Conservation (phyloP, 768 basidiomycete species). For the Hypholoma fasciculare region DNA sequence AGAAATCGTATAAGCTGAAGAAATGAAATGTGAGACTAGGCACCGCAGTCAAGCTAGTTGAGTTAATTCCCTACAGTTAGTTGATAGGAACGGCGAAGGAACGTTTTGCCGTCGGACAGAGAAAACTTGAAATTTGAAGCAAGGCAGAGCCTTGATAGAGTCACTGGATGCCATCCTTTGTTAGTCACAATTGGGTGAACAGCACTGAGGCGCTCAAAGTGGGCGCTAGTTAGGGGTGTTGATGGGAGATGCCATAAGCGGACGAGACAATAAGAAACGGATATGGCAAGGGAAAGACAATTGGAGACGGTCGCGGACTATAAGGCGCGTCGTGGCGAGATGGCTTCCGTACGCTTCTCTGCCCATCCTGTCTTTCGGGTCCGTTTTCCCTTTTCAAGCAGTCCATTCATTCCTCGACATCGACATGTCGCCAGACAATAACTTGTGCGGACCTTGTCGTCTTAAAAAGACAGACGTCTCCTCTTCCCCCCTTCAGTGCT, state of each 20-base stretch:
- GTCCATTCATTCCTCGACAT: constrained; percentile 15
- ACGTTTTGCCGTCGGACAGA: too few species aligned
- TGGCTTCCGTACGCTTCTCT: constrained; percentile 2
- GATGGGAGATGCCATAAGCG: not conserved
- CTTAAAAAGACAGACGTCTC: constrained; percentile 30
- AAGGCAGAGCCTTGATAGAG: too few species aligned
- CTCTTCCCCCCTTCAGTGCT: constrained; percentile 30
- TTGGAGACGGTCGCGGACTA: constrained; percentile 25
- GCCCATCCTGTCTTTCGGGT: constrained; percentile 18
- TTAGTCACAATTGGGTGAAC: too few species aligned
- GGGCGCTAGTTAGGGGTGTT: not conserved
- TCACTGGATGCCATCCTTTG: too few species aligned
- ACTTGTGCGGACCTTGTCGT: constrained; percentile 13
- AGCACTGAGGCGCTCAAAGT: not conserved
- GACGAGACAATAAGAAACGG: constrained; percentile 41
- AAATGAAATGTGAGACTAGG: too few species aligned
- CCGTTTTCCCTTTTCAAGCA: constrained; percentile 29
- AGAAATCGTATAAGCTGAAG: too few species aligned
- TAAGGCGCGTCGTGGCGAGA: constrained; percentile 14
- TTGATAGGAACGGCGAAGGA: too few species aligned
- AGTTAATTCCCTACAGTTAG: too few species aligned
- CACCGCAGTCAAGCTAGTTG: too few species aligned
- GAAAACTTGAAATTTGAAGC: too few species aligned
- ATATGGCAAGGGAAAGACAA: constrained; percentile 37
- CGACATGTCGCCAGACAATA: constrained; percentile 27